Conservation (phyloP, 345 rosid genomes). For the Rhizophora mangle region DNA sequence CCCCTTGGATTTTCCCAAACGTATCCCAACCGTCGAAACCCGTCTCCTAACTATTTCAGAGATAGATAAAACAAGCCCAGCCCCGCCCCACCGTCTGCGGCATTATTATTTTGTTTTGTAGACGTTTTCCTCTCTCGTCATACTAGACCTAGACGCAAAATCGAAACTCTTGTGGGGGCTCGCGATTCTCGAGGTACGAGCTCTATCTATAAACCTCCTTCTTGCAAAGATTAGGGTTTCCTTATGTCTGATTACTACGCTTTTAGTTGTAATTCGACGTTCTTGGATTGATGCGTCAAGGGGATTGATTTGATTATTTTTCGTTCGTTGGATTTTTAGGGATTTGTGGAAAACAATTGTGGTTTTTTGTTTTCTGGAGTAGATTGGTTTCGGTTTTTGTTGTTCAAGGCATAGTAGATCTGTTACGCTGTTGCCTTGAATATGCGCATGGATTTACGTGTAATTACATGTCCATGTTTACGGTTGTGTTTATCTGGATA, state of each 20-base stretch:
- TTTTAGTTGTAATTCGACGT: neutral
- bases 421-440: no score
- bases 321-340: no score
- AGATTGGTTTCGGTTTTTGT: no score
- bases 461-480: no score
- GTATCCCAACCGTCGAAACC: constrained; percentile 17
- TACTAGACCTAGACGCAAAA: neutral
- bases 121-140: neutral
- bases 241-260: neutral
- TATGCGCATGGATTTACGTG: no score
- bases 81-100: neutral
- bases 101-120: neutral
- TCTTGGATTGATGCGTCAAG: no score
- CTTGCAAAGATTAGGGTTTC: neutral
- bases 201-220: no score
- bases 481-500: no score
- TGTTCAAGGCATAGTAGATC: no score
- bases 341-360: no score
- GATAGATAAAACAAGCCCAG: neutral
- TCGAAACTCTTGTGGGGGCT: neutral
- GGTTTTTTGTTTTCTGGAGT: no score
- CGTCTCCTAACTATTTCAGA: neutral
- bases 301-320: no score
- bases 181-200: neutral
- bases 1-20: constrained; percentile 14